These are phyloP conservation scores for Rhizopogon sp. DNA, from an alignment of 768 basidiomycete species.

Conservation along the genomic window DNA sequence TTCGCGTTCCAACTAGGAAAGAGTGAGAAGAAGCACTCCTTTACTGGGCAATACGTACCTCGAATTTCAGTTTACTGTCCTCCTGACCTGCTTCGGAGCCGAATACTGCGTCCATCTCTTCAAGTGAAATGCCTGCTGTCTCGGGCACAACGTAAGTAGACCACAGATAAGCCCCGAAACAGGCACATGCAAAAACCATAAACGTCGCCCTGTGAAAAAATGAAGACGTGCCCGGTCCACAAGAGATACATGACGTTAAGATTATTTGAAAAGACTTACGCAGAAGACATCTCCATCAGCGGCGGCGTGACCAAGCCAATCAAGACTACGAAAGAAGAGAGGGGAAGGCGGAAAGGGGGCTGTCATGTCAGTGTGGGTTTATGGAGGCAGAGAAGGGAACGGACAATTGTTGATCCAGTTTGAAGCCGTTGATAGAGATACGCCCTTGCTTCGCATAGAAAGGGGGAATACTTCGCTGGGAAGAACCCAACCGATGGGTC, in stretches of 20 bases:
- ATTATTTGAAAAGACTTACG: constrained; percentile 33
- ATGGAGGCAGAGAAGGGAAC: constrained; percentile 10
- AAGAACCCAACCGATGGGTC: constrained; percentile 81
- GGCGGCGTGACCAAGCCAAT: constrained; percentile 72
- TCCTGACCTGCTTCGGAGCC: constrained; percentile 51
- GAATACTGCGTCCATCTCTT: constrained; percentile 73
- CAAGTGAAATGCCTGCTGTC: constrained; percentile 70
- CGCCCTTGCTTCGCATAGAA: constrained; percentile 76
- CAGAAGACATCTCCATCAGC: constrained; percentile 54
- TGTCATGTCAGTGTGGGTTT: not conserved
- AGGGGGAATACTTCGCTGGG: constrained; percentile 81
- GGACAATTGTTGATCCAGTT: constrained; percentile 82
- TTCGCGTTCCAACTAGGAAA: constrained; percentile 51
- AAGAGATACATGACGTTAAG: not conserved
- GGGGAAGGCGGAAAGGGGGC: not conserved
- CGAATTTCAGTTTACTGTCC: constrained; percentile 42
- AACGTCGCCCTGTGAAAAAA: constrained; percentile 53
- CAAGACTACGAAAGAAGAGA: constrained; percentile 41
- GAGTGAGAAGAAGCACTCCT: not conserved
- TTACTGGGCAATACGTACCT: constrained; percentile 36
- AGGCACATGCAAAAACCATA: constrained; percentile 57
- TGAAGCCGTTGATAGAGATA: constrained; percentile 78
- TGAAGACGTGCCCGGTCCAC: not conserved
- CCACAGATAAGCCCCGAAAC: constrained; percentile 67
- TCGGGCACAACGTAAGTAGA: constrained; percentile 66